A percentile compares a stretch with the other conserved stretches of the same genome.
Evolutionary conservation across 139 green algal genomes (phyloP).

Genomic region (Chlorella vulgaris): DNA sequence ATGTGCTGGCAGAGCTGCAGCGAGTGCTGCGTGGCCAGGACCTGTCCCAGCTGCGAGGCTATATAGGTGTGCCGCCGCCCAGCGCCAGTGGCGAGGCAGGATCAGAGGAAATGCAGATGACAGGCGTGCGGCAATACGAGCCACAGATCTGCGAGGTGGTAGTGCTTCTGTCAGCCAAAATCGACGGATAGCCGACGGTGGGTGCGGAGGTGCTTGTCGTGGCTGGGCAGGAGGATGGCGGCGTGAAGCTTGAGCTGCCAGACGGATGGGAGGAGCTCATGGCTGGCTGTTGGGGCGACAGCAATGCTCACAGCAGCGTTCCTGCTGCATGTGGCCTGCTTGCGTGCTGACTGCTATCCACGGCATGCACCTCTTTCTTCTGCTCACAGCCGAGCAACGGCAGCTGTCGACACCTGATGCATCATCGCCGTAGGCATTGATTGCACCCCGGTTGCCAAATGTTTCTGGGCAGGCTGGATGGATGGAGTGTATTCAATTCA

Average conservation of each 20-base stretch:
- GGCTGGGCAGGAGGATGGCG: conserved; percentile 1
- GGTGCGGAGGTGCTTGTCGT: conserved; percentile 23
- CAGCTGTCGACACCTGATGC: too few relatives aligned
- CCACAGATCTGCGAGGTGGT: conserved; percentile 2
- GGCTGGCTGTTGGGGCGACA: neutral
- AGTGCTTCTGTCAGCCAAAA: conserved; percentile 2
- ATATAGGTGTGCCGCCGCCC: neutral
- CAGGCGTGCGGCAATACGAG: neutral
- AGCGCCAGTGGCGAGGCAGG: neutral
- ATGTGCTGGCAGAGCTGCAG: neutral
- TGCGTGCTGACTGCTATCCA: too few relatives aligned
- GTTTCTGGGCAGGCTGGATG: too few relatives aligned
- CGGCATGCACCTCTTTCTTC: too few relatives aligned
- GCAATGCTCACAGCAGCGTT: neutral
- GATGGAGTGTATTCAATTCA: too few relatives aligned
- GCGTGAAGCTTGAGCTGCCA: neutral
- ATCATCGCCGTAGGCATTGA: too few relatives aligned
- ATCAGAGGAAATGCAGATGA: neutral
- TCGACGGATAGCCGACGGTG: conserved; percentile 1
- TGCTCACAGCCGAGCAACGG: too few relatives aligned
- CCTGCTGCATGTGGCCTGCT: too few relatives aligned
- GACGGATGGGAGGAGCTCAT: conserved; percentile 5
- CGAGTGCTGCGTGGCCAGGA: conserved; percentile 20
- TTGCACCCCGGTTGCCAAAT: too few relatives aligned
- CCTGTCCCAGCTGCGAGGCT: neutral